Conservation (phyloP, 1,139 yeast species). For the Debaryomyces psychrophilus region DNA sequence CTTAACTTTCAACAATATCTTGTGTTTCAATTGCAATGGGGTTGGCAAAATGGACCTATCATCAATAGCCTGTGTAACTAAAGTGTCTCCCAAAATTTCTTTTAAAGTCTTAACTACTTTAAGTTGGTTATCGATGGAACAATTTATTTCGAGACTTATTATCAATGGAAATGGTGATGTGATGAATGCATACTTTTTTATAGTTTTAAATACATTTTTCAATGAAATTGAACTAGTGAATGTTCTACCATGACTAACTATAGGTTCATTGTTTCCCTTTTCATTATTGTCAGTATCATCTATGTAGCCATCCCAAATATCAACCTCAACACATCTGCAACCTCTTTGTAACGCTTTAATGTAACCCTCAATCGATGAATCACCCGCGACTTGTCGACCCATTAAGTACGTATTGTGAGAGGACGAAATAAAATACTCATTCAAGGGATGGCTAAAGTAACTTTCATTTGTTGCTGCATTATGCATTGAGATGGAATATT, state of each 20-base stretch:
- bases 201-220: slow-evolving; percentile 67
- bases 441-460: slow-evolving; percentile 70
- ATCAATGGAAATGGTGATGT: slow-evolving; percentile 83
- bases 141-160: slow-evolving; percentile 84
- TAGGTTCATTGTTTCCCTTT: slow-evolving; percentile 56
- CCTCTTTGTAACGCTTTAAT: slow-evolving; percentile 89
- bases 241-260: slow-evolving; percentile 87
- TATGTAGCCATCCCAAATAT: slow-evolving; percentile 84
- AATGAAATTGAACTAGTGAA: slow-evolving; percentile 76
- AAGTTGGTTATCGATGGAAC: slow-evolving; percentile 66
- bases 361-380: slow-evolving; percentile 87
- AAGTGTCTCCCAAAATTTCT: slow-evolving; percentile 59
- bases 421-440: slow-evolving; percentile 85
- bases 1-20: slow-evolving; percentile 77
- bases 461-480: slow-evolving; percentile 25
- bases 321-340: slow-evolving; percentile 90
- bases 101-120: slow-evolving; percentile 55
- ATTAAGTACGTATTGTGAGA: slow-evolving; percentile 92
- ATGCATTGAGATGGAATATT: slow-evolving; percentile 40
- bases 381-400: slow-evolving; percentile 93
- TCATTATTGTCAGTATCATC: slow-evolving; percentile 23
- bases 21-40: slow-evolving; percentile 70
- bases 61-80: slow-evolving; percentile 50
- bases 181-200: slow-evolving; percentile 83
- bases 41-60: slow-evolving; percentile 55